Base-by-base conservation (phyloP, 208 protist species). In the Trypanosoma scelopori region DNA sequence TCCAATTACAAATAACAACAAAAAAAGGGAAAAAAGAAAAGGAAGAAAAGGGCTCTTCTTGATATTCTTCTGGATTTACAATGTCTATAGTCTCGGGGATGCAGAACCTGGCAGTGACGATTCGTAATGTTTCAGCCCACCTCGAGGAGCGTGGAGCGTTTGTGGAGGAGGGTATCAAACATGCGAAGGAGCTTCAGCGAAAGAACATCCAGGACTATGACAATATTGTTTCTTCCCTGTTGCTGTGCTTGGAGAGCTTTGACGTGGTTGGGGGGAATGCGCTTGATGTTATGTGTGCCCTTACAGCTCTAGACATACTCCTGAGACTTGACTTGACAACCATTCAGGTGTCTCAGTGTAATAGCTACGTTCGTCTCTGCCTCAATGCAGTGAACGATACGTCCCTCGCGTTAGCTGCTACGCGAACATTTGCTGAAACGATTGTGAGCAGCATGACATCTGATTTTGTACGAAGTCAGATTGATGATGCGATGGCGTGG, bases 341-440 rank as follows among this genome's bases (percentile, higher is more conserved):
- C 12, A 84, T 79, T 50, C 89, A 93, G 52, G 43, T 91, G 0
- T 85, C 78, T 49, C 85, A 90, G 66, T 95, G 84, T 62, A 92
- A 87, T 66, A 91, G 82, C 69, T 95, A 92, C 65, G 55, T 92
- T 41, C 75, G 75, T 0, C 74, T 95, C 13, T 95, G 89, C 48
- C 69, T 95, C 5, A 58, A 64, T 41, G 71, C 56, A 16, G 82
- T 87, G n/a, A 76, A 64, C 16, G 79, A 84, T 51, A 55, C 74
- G 11, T 58, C 68, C 0, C 57, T 87, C 11, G 85, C 85, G 35
- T 67, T 76, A 0, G 79, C 72, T 20, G 89, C 82, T 1, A 70
- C 84, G 0, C 76, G 80, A 61, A 84, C 79, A 45, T 93, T 95
- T 59, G 70, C 76, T 4, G 73, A 83, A 57, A 82, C 80, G 11